Base-by-base conservation (phyloP, 202 grass and related monocot genomes). In the Setaria italica region DNA sequence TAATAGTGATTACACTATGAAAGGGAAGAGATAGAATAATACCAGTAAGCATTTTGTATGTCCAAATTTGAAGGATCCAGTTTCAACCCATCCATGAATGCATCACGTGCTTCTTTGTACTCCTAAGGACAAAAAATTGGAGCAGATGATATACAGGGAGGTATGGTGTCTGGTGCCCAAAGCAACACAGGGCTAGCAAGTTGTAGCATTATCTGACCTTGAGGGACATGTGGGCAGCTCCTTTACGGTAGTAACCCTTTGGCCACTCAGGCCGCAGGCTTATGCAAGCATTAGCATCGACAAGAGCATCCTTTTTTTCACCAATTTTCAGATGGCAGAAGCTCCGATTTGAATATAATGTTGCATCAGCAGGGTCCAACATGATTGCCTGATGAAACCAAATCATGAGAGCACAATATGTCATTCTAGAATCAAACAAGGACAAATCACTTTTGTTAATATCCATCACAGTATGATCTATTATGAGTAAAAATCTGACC, bases 171-270 rank as follows among this genome's bases (percentile, higher is more conserved):
- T 2, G 10, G 10, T 10, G 9, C 45, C 2, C 35, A 58, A 67
- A 67, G 14, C 20, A 72, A 2, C 54, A 74, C 0, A 2, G 33
- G 14, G 10, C 14, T 16, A 70, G 41, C 7, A 32, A 48, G 20
- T 32, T 37, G 15, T 16, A 67, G 51, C 13, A 15, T 56, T 39
- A 60, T 62, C 76, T 75, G 55, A 85, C 82, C 87, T 62, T 74
- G 35, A 89, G 87, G 4, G 33, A 81, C 82, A 81, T 81, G 7
- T 85, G 77, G 15, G 62, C 77, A 6, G 82, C 32, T 51, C 87
- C 87, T 76, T 81, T 89, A 29, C 82, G n/a, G 6, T 81, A 89
- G 54, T 89, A 85, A 70, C 70, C 87, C 69, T 89, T 89, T 45
- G 17, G 7, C 87, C 87, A 89, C 19, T 70, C 77, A 70, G 82